A percentile compares a stretch with the other conserved stretches of the same genome.
Conservation (phyloP, 2,329 filamentous ascomycete species). For the Bipolaris sorokiniana region DNA sequence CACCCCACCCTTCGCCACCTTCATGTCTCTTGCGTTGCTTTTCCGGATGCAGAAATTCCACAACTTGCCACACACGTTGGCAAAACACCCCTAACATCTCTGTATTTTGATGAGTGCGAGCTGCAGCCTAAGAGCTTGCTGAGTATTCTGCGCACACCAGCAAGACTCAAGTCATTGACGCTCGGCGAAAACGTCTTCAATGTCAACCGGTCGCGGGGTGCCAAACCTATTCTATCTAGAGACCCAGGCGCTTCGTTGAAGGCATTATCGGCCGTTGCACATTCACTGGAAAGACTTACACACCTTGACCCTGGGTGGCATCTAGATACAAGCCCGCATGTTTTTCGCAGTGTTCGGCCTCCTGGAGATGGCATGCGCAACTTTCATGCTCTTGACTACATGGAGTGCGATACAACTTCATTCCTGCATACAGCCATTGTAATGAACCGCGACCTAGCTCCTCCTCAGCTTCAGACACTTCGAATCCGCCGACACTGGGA, state of each 20-base stretch:
- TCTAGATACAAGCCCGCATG: slow-evolving; percentile 17
- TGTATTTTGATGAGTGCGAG: slow-evolving; percentile 47
- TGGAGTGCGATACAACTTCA: slow-evolving; percentile 41
- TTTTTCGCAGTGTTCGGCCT: slow-evolving; percentile 22
- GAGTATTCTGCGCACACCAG: slow-evolving; percentile 38
- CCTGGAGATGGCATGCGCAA: slow-evolving; percentile 39
- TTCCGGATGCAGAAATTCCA: slow-evolving; percentile 25
- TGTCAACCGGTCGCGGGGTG: slow-evolving; percentile 16
- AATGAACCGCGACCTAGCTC: slow-evolving; percentile 34
- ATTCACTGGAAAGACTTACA: slow-evolving; percentile 39
- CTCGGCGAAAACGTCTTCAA: slow-evolving; percentile 46
- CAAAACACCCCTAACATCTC: slow-evolving; percentile 38
- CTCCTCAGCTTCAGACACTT: slow-evolving; percentile 38
- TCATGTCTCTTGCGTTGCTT: slow-evolving; percentile 41
- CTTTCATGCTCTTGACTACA: slow-evolving; percentile 37
- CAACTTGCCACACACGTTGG: slow-evolving; percentile 26
- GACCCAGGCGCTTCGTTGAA: slow-evolving; percentile 26
- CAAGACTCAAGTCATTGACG: slow-evolving; percentile 38
- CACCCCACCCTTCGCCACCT: slow-evolving; percentile 43
- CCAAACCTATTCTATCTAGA: slow-evolving; percentile 25
- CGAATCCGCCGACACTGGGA: slow-evolving; percentile 33
- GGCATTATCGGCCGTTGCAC: slow-evolving; percentile 37
- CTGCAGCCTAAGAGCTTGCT: slow-evolving; percentile 31
- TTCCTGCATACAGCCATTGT: slow-evolving; percentile 39
- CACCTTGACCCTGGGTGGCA: slow-evolving; percentile 38